A percentile compares a stretch with the other conserved stretches of the same genome.
These are phyloP conservation scores for Drosera spatulata DNA, from an alignment of 179 eudicot genomes.

Conservation along the genomic window DNA sequence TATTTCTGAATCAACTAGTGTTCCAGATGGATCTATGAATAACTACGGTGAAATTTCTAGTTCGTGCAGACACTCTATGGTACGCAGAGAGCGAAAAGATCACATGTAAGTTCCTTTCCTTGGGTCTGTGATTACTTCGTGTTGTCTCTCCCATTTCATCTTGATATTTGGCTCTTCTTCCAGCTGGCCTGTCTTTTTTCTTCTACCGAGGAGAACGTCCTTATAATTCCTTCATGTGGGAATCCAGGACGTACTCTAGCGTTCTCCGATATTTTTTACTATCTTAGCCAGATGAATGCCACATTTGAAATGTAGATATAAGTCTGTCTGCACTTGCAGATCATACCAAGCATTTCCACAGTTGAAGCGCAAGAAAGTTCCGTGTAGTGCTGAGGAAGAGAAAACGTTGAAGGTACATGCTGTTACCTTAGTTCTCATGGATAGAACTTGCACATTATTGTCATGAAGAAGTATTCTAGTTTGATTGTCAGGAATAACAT, in stretches of 20 bases:
- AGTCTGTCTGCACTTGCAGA: constrained; percentile 18
- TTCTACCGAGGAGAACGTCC: background rate
- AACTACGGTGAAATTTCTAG: constrained; percentile 11
- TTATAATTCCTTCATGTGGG: background rate
- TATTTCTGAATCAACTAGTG: constrained; percentile 10
- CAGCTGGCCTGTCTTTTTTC: too few relatives aligned
- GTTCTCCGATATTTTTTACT: too few relatives aligned
- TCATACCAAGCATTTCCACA: constrained; percentile 19
- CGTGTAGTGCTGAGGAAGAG: constrained; percentile 45
- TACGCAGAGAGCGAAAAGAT: constrained; percentile 16
- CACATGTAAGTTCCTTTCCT: constrained; percentile 17
- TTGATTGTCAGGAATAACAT: too few relatives aligned
- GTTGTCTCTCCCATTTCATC: background rate
- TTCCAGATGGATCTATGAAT: constrained; percentile 20
- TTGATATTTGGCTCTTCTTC: background rate
- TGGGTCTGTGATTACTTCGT: constrained; percentile 2
- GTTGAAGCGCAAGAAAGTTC: constrained; percentile 30
- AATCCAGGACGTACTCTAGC: too few relatives aligned
- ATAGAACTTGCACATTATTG: background rate
- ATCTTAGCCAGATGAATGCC: too few relatives aligned
- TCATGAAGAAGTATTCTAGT: background rate
- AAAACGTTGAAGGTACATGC: constrained; percentile 32
- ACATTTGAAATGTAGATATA: background rate
- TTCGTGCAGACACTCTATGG: constrained; percentile 11
- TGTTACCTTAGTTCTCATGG: background rate